Evolutionary conservation across 768 basidiomycete species (phyloP), one percentile per base, ranked within the genome.

Genomic region (Termitomyces sp.): DNA sequence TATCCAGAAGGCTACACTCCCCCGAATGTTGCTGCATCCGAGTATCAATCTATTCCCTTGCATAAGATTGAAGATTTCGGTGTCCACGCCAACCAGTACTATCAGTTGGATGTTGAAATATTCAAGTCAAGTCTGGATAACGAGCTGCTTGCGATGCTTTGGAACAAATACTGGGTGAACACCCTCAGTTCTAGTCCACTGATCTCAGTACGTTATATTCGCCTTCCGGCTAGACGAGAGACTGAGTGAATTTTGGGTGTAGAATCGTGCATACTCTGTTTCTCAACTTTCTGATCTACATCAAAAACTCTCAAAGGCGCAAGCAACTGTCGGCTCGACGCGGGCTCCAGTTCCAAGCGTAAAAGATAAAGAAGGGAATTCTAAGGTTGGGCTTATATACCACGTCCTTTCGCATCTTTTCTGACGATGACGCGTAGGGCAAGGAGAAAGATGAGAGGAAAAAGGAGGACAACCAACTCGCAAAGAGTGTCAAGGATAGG

Each of bases 101-200:
- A 99, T 70, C 90, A 85, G 24, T 81, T 99, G 15, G 95, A 96
- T 34, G 89, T 99, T 18, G 88, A 95, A 69, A 89, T 98, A 54
- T 99, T 97, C 84, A 98, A 97, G 73, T 91, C 88, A 27, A 86
- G 82, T 59, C 75, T 95, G 52, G 97, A 99, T 70, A 87, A 86
- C 33, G 87, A 95, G 67, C 76, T 99, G 3, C 79, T 99, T 45
- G 91, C 91, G 22, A 75, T 95, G 68, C 74, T 99, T 55, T 98
- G 96, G 96, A 98, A 99, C 75, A 98, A 98, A 74, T 99, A 99
- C 67, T 99, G 97, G 97, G 93, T 97, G 27, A 95, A 95, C 66
- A 99, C 97, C 2, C 78, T 99, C 41, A 93, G 91, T 66, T 92
- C 93, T 68, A 96, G 93, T 68, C 89, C 95, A 5, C 72, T 98